Base-by-base conservation (phyloP, 2,329 filamentous ascomycete genomes). In the Trichoderma arundinaceum region DNA sequence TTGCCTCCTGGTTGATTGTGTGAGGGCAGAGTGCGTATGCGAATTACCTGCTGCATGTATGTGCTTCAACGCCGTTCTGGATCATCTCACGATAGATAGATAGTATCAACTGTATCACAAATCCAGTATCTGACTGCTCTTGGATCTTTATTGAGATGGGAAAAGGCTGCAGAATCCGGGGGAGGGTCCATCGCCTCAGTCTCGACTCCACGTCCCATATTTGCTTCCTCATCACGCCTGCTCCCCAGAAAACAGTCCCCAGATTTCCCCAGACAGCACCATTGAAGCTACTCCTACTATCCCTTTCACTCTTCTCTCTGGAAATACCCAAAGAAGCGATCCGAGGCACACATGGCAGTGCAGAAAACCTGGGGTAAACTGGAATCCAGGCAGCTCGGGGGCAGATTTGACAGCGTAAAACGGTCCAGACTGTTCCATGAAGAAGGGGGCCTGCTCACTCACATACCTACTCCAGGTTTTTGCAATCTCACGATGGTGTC, bases 321-420 rank as follows among this genome's bases (percentile, higher is more conserved):
- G 39, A 53, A 35, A 56, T 49, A 6, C 57, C 64, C 51, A 66
- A 62, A 66, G 43, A 28, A 66, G 64, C 22, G 51, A 66, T 61
- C 64, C 57, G 57, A 66, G 49, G 35, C 39, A 56, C 54, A 54
- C 43, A n/a, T 33, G 43, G 4, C 19, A n/a, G 8, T 35, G 41
- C 33, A 49, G 15, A 19, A 43, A 66, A 61, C 43, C 57, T 66
- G 64, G 49, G 57, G 43, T 54, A 62, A 51, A 56, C 22, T 13
- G 22, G 35, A 41, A 32, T 32, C 28, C 7, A 48, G 46, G 44
- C 32, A 22, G 43, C 17, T n/a, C 35, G 13, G 52, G 32, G 33
- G 12, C 49, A 19, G 17, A 32, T 39, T 60, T 22, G 17, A 7
- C 5, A n/a, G 19, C 32, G 49, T 32, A 44, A 28, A 28, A 28